Evolutionary conservation across 73 alveolate species (phyloP), one percentile per base, ranked within the genome.

Genomic region (Paramecium sonneborni): DNA sequence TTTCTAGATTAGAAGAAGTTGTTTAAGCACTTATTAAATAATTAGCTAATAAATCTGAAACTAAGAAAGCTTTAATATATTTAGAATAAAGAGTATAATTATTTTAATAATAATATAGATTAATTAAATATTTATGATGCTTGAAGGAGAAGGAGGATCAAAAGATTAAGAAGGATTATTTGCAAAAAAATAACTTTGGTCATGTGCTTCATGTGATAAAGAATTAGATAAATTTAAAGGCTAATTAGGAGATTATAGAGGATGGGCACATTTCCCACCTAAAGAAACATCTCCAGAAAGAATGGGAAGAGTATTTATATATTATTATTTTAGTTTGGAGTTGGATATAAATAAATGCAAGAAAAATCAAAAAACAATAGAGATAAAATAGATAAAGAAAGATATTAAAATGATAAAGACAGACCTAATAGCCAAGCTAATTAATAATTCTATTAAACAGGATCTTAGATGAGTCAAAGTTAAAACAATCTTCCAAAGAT

Each of bases 251-350:
- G 87, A 88, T 57, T 88, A 88, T 55, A 76, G 57, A 24, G 57
- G 57, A 30, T 88, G 94, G 94, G 94, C 94, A 10, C 74, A 57
- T n/a, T 88, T 88, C 84, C 94, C 94, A 1, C 94, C 94, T 43
- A 88, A 88, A 88, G 89, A 88, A 39, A 88, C 94, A 26, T 88
- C 94, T 12, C 94, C 94, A 26, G 94, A 88, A 48, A 68, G 87
- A 43, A 88, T 88, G 94, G 94, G 94, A 37, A 88, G 94, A 88
- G 94, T 88, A 88, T 11, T 12, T 2, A 43, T 30, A n/a, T 44
- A 20, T 5, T n/a, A 44, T 76, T 1, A 20, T 24, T 43, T 43
- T 43, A 79, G 90, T 79, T 79, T 79, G 90, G 90, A 4, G 90
- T 79, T 43, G 90, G 90, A 10, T 79, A 79, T 10, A 79, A 79